phyloP scores from a whole-genome alignment of 345 rosid species.

The Dipteronia sinensis region DNA sequence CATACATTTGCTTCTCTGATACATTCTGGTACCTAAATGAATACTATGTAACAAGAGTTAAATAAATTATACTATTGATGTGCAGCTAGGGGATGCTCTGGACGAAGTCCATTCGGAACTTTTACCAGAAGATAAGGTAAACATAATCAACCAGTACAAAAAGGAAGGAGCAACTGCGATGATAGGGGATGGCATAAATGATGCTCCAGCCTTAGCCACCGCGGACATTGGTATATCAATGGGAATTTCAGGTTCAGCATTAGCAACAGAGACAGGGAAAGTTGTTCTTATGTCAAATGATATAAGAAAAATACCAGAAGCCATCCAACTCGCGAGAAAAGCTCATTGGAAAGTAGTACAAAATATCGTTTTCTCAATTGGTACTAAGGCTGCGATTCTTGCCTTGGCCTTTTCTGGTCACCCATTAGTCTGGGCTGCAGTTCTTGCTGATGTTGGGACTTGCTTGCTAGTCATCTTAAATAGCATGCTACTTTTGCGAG shows the following conservation, averaged over 20 bases:
- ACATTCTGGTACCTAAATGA: not conserved
- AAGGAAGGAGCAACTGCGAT: constrained; percentile 67
- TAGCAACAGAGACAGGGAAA: constrained; percentile 81
- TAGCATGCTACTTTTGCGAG: constrained; percentile 73
- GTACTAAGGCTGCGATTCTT: constrained; percentile 64
- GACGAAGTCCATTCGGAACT: constrained; percentile 71
- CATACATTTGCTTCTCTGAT: not conserved
- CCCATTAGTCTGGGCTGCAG: constrained; percentile 90
- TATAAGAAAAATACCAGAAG: constrained; percentile 67
- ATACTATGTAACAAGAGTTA: not conserved
- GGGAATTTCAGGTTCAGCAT: constrained; percentile 92
- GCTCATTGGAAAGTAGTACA: constrained; percentile 66
- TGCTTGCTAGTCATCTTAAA: constrained; percentile 79
- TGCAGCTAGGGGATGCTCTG: constrained; percentile 65
- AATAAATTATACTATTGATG: constrained; percentile 4
- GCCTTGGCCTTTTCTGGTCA: constrained; percentile 79
- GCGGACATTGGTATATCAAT: constrained; percentile 89
- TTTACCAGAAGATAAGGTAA: constrained; percentile 73
- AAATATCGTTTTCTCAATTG: constrained; percentile 64
- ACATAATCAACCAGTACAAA: constrained; percentile 51
- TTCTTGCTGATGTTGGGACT: constrained; percentile 86
- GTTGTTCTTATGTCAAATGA: constrained; percentile 87
- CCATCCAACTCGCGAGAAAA: constrained; percentile 56
- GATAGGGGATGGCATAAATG: constrained; percentile 94
- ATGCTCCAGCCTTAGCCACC: constrained; percentile 93